These are phyloP conservation scores for Bruguiera hainesii DNA, from an alignment of 441 rosid species.

Conservation along the genomic window DNA sequence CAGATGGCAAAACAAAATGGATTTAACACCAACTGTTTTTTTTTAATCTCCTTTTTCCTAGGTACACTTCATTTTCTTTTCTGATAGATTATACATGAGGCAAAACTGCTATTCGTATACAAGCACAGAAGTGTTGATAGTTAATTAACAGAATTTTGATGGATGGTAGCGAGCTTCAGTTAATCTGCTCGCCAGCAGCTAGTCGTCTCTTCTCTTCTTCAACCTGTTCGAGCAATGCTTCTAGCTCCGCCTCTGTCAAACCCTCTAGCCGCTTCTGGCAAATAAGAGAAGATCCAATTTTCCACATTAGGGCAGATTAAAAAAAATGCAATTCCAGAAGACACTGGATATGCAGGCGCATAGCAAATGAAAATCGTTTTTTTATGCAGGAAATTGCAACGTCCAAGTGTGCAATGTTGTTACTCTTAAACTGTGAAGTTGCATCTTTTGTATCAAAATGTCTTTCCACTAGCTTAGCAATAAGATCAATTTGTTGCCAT, in stretches of 20 bases:
- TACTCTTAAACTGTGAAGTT: no score
- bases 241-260: constrained; percentile 80
- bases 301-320: not conserved
- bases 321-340: not conserved
- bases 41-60: no score
- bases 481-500: not conserved
- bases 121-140: not conserved
- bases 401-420: no score
- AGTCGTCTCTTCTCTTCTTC: constrained; percentile 81
- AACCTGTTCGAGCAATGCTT: constrained; percentile 75
- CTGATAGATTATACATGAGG: no score
- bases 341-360: not conserved
- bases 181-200: constrained; percentile 43
- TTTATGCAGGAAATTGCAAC: no score
- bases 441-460: no score
- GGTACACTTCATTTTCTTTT: no score
- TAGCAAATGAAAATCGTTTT: not conserved
- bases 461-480: not conserved
- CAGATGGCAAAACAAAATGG: no score
- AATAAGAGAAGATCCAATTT: not conserved
- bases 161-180: constrained; percentile 23
- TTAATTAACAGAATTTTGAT: not conserved
- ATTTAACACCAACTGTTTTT: no score
- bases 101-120: no score
- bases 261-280: constrained; percentile 83